These are phyloP conservation scores for Thalassiosira hispida DNA, from an alignment of 352 stramenopile species.

Conservation along the genomic window DNA sequence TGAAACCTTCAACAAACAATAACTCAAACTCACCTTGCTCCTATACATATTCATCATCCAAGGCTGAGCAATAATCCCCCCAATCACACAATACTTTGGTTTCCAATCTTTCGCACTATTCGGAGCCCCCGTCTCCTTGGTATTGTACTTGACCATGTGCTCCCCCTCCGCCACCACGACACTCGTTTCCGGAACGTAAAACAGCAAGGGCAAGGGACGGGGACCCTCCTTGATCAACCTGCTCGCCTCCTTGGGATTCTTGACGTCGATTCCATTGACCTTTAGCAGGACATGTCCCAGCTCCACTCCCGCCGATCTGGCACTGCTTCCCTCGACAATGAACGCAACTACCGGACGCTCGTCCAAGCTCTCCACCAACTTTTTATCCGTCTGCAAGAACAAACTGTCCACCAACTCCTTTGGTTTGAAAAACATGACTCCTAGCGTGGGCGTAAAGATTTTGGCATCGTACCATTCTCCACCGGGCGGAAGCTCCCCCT, in stretches of 20 bases:
- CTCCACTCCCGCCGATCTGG: conserved; percentile 74
- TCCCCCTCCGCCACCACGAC: conserved; percentile 81
- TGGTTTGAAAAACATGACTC: conserved; percentile 87
- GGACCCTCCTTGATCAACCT: conserved; percentile 84
- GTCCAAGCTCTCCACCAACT: conserved; percentile 66
- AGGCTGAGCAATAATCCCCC: conserved; percentile 84
- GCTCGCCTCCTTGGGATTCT: conserved; percentile 82
- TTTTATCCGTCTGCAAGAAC: conserved; percentile 77
- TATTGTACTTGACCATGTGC: conserved; percentile 87
- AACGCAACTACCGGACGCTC: conserved; percentile 83
- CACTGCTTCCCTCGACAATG: conserved; percentile 80
- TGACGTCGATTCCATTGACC: conserved; percentile 84
- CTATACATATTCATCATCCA: conserved; percentile 88
- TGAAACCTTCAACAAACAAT: neutral
- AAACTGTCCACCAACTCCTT: conserved; percentile 80
- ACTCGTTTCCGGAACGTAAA: conserved; percentile 80
- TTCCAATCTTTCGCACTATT: conserved; percentile 86
- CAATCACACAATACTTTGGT: conserved; percentile 85
- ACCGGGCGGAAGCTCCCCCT: conserved; percentile 70
- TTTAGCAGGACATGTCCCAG: conserved; percentile 82
- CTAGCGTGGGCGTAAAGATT: conserved; percentile 84
- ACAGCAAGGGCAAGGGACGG: conserved; percentile 76
- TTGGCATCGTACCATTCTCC: conserved; percentile 84
- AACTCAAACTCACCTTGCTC: conserved; percentile 72
- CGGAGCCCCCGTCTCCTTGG: conserved; percentile 75